A percentile compares a stretch with the other conserved stretches of the same genome.
phyloP scores from a whole-genome alignment of 768 basidiomycete genomes.

The Trametes villosa region DNA sequence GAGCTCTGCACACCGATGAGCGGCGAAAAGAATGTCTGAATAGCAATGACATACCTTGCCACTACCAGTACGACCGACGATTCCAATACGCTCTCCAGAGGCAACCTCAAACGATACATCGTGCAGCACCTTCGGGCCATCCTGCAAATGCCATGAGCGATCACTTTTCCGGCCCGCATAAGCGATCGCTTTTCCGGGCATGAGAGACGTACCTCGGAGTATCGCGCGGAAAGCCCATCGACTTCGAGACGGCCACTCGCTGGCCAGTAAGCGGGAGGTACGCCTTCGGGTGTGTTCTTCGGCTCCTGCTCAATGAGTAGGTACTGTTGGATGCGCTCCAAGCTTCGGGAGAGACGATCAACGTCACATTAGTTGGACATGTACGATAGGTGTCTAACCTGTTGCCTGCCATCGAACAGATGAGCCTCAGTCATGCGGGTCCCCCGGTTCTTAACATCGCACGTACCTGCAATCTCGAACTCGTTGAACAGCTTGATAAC shows the following conservation, averaged over 20 bases:
- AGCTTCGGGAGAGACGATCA: slow-evolving; percentile 31
- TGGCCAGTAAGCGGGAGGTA: slow-evolving; percentile 71
- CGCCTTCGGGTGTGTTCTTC: slow-evolving; percentile 40
- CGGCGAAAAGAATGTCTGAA: slow-evolving; percentile 12
- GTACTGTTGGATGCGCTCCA: slow-evolving; percentile 59
- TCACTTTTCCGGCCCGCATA: no score
- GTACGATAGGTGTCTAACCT: not conserved
- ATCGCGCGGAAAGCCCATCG: slow-evolving; percentile 55
- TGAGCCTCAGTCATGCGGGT: no score
- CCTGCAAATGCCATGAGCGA: slow-evolving; percentile 28
- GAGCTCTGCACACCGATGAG: slow-evolving; percentile 42
- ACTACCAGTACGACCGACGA: slow-evolving; percentile 64
- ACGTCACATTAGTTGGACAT: not conserved
- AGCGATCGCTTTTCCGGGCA: not conserved
- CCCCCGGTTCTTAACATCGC: no score
- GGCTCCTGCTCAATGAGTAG: slow-evolving; percentile 61
- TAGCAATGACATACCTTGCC: slow-evolving; percentile 43
- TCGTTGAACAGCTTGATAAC: slow-evolving; percentile 46
- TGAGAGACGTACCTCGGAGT: slow-evolving; percentile 38
- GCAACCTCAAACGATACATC: slow-evolving; percentile 54
- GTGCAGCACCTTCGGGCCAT: slow-evolving; percentile 61
- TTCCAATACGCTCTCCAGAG: slow-evolving; percentile 61
- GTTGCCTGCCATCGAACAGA: not conserved
- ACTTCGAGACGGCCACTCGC: slow-evolving; percentile 57
- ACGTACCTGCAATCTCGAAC: slow-evolving; percentile 46